Evolutionary conservation across 768 basidiomycete species (phyloP), one percentile per base, ranked within the genome.

Genomic region (Tricholoma flavovirens): DNA sequence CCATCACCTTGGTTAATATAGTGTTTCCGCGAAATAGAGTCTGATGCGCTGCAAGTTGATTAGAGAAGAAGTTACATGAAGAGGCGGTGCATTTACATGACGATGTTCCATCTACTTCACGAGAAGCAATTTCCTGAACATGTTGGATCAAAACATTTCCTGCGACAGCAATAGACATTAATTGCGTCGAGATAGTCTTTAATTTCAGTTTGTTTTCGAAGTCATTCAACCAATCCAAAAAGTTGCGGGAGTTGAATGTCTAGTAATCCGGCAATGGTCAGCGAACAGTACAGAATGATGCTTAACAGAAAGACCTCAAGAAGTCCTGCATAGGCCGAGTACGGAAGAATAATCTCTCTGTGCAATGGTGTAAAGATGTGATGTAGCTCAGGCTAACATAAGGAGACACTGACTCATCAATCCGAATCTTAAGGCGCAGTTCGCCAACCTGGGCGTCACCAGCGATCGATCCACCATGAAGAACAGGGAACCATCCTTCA

Each of bases 401-500:
- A 51, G 10, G 53, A 48, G 36, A 51, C 17, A 75, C 79, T 59
- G 58, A 90, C 88, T 94, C 93, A 56, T 88, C 81, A 9, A 93
- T 83, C 57, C 79, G 74, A 50, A 93, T 66, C 63, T 85, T 87
- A 62, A 94, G 70, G 49, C 84, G 79, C 43, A 93, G 71, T 63
- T 93, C 90, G 35, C 92, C 92, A 5, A 83, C 77, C 64, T 88
- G 86, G 43, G 82, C 64, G 61, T 83, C 80, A 21, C 73, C 74
- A 29, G 76, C 71, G 38, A 75, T 64, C 9, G 76, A 69, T 36
- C 77, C 81, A 40, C 73, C 66, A 42, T 80, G 78, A 52, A 88
- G 71, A 2, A 92, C 81, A 12, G 90, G 87, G 69, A 85, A 93
- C 89, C 89, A 94, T 12, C 92, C 92, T 66, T 94, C 91, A 5